These are phyloP conservation scores for Aspergillus brasiliensis DNA, from an alignment of 2,329 filamentous ascomycete species.

Conservation along the genomic window DNA sequence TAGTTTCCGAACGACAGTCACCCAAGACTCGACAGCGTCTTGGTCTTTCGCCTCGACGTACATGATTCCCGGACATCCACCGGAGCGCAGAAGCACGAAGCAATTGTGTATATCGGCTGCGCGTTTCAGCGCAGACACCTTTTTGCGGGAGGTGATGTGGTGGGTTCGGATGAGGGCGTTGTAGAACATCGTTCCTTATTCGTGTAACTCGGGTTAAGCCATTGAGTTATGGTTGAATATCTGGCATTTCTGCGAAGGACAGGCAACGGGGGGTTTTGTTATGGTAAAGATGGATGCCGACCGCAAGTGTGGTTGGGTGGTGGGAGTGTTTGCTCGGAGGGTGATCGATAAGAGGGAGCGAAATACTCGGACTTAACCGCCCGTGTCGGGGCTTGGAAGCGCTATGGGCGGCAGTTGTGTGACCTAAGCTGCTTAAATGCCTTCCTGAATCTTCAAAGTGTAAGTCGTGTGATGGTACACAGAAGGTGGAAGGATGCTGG, in stretches of 20 bases:
- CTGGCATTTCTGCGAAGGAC: background rate
- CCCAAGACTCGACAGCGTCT: constrained; percentile 62
- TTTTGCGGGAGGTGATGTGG: constrained; percentile 80
- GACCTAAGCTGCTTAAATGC: too few relatives aligned
- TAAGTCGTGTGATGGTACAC: too few relatives aligned
- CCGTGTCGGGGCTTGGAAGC: too few relatives aligned
- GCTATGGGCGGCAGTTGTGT: too few relatives aligned
- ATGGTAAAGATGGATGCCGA: background rate
- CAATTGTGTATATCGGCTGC: constrained; percentile 62
- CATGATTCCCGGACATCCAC: constrained; percentile 75
- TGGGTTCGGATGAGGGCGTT: constrained; percentile 74
- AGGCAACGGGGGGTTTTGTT: background rate
- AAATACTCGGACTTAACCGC: too few relatives aligned
- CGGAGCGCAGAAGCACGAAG: constrained; percentile 67
- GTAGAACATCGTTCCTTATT: constrained; percentile 33
- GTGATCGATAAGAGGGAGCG: too few relatives aligned
- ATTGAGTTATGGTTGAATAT: background rate
- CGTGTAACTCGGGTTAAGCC: background rate
- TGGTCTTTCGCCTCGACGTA: constrained; percentile 67
- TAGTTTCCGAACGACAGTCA: constrained; percentile 63
- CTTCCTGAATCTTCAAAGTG: too few relatives aligned
- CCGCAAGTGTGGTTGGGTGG: background rate
- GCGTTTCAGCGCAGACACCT: constrained; percentile 66
- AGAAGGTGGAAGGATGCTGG: too few relatives aligned
- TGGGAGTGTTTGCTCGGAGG: too few relatives aligned